Base-by-base conservation (phyloP, 805 yeast genomes). In the Starmera dryadoides region DNA sequence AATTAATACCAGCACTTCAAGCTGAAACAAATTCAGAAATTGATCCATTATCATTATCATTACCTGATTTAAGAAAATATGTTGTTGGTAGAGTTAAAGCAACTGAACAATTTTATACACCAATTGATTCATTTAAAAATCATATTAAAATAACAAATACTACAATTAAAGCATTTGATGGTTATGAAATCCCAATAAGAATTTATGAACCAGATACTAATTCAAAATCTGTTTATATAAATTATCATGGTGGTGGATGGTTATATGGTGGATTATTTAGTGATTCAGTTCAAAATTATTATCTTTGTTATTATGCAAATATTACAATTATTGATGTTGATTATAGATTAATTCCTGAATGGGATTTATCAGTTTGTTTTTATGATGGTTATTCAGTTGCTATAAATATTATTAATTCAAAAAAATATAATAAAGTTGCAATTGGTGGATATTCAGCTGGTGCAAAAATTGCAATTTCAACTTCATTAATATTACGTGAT, bases 251-350 rank as follows among this genome's bases (percentile, higher is more conserved):
- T 18, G 43, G 43, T 31, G 43, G 43, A 7, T 37, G 31, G 19
- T 14, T 35, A 3, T n/a, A 30, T 12, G 43, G 43, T 15, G 36
- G 29, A 8, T 17, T 37, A 3, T 26, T 26, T 4, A 33, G 29
- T 18, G 42, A 39, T 19, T 20, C 19, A 4, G 14, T 14, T 8
- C 42, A 33, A 12, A 31, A 33, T n/a, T 34, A 37, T 15, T 30
- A 37, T 49, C 41, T 41, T 39, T 53, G 28, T 35, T 50, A 16
- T 49, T 21, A 53, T 8, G 18, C 44, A 10, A 55, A 50, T 26
- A 47, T 52, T 7, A 42, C 49, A 16, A 43, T 53, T 23, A 42
- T 46, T 28, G 37, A 38, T 34, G 37, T 38, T 30, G 30, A 38
- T n/a, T 34, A 34, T 15, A 38, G 37, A 38, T 12, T 22, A 20